Evolutionary conservation across 2,329 filamentous ascomycete genomes (phyloP), one percentile per base, ranked within the genome.

Genomic region (Diaporthe australafricana): DNA sequence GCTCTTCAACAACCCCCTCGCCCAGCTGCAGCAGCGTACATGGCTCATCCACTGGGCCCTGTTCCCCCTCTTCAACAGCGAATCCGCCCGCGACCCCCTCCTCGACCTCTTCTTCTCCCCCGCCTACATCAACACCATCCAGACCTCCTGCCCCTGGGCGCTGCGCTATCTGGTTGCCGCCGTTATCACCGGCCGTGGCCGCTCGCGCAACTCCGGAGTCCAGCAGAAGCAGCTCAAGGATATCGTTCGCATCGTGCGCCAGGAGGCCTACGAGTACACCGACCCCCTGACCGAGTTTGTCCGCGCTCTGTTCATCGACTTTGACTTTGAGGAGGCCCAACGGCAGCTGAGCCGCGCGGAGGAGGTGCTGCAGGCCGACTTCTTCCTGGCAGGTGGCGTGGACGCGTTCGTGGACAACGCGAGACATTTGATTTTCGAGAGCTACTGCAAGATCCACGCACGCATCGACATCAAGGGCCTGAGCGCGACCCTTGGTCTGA

Each of bases 141-240:
- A 99, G 89, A 98, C 96, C 72, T 93, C 92, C 79, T 98, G 95
- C 88, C 96, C 96, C 8, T 99, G 96, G 96, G 91, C 98, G 75
- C 89, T 99, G 79, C 92, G 96, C 77, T 99, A 99, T 85, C 89
- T 99, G 72, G 92, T 95, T 73, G 95, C 95, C 63, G 94, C 96
- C 76, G 96, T 99, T 79, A 97, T 99, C 83, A 98, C 95, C 74
- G 96, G 96, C 86, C 94, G 94, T 73, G 91, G 88, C 81, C 92
- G 94, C 75, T 83, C 90, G 55, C 92, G 95, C 81, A 97, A 96
- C 86, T 93, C 92, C 71, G 91, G 91, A 76, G 87, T 91, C 78
- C 97, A 99, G 87, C 96, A 98, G 88, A 98, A 97, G 88, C 96
- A 99, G 86, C 88, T 99, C 81, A 99, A 99, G 89, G 96, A 99